Percentiles rank a stretch among this genome's conserved stretches.
These are phyloP conservation scores for Ganoderma multipileum DNA, from an alignment of 1,284 basidiomycete genomes.

Conservation along the genomic window DNA sequence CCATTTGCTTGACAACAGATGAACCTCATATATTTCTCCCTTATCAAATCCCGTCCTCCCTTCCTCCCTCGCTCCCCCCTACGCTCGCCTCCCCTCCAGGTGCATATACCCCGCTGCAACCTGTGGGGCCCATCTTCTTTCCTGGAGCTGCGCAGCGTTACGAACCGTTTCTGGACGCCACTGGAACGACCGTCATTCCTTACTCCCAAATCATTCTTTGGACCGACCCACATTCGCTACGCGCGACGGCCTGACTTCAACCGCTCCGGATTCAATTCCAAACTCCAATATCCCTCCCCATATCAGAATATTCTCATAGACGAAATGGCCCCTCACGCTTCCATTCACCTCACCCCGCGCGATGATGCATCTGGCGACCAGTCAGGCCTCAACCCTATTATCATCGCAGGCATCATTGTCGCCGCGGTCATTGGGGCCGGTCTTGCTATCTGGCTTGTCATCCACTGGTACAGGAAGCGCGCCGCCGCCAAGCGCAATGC, in stretches of 20 bases:
- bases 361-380: constrained; percentile 15
- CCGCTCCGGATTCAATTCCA: background rate
- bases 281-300: background rate
- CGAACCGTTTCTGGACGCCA: constrained; percentile 11
- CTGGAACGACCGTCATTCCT: constrained; percentile 21
- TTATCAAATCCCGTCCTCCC: background rate
- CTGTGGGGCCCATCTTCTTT: background rate
- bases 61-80: background rate
- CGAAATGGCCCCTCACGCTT: constrained; percentile 25
- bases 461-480: constrained; percentile 49
- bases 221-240: constrained; percentile 6
- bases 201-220: constrained; percentile 21
- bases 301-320: background rate
- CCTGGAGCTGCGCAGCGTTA: background rate
- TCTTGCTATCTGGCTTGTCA: constrained; percentile 48
- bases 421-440: constrained; percentile 48
- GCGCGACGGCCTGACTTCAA: constrained; percentile 2
- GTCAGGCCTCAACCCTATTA: constrained; percentile 40
- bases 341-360: constrained; percentile 13
- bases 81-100: background rate
- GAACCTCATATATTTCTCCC: constrained; percentile 4
- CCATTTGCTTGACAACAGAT: constrained; percentile 3
- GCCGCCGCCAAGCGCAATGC: constrained; percentile 45
- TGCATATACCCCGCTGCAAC: constrained; percentile 1
- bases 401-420: constrained; percentile 56